Conservation (phyloP, 2,329 filamentous ascomycete species). For the Dothistroma pini region DNA sequence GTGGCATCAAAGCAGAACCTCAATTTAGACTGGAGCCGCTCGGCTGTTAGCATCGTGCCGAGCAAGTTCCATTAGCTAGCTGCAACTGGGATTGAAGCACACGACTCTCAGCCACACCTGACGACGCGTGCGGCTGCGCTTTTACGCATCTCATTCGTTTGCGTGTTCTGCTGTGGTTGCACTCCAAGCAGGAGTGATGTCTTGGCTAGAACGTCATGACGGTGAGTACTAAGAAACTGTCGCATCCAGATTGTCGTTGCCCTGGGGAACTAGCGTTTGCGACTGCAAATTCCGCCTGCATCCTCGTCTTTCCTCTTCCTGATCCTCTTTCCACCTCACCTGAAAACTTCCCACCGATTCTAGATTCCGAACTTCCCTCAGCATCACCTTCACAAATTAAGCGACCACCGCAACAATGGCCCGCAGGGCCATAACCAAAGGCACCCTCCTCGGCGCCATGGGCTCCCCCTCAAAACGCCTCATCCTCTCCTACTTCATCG, state of each 20-base stretch:
- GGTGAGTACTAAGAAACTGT: not conserved
- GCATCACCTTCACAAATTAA: too few relatives aligned
- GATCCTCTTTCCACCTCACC: not conserved
- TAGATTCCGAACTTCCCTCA: too few relatives aligned
- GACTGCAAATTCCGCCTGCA: not conserved
- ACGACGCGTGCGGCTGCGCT: not conserved
- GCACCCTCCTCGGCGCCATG: slow-evolving; percentile 15
- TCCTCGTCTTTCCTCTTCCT: not conserved
- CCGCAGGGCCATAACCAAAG: slow-evolving; percentile 6
- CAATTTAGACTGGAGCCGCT: not conserved
- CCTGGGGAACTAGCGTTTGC: not conserved
- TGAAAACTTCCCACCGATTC: not conserved
- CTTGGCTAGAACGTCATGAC: not conserved
- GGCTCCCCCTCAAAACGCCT: slow-evolving; percentile 36
- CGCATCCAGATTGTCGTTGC: not conserved
- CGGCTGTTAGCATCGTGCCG: not conserved
- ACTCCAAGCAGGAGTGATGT: not conserved
- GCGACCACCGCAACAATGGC: not conserved
- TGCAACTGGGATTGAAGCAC: not conserved
- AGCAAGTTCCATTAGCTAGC: not conserved
- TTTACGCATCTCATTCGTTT: not conserved
- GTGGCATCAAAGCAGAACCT: not conserved
- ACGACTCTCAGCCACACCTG: slow-evolving; percentile 7
- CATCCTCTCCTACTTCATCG: slow-evolving; percentile 64
- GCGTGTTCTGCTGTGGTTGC: not conserved